Base-by-base conservation (phyloP, 441 rosid genomes). In the Aquilaria agallochum region DNA sequence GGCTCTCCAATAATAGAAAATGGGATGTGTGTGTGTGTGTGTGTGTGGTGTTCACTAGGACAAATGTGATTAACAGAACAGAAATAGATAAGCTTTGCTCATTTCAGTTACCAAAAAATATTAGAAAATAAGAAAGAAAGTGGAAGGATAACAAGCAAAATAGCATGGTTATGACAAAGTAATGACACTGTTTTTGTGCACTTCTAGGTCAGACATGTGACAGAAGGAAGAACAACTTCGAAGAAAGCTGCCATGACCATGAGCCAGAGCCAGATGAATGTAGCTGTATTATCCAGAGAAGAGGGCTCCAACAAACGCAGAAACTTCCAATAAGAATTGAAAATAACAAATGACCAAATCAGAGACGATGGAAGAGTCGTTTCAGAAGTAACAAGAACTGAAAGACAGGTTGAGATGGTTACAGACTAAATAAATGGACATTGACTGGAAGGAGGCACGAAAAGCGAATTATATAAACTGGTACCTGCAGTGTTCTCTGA, bases 361-460 rank as follows among this genome's bases (percentile, higher is more conserved):
- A 55, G 56, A 27, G 30, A 44, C 53, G 31, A 49, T 27, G 13
- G 30, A 4, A 14, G 67, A 64, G 58, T 57, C 53, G 50, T 56
- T 59, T 5, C 11, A 55, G 15, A 44, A 34, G 42, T 36, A 36
- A 55, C 42, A 49, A 45, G 15, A 42, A 59, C 27, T 36, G 32
- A 31, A 57, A 65, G 68, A 27, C 66, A 58, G 12, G 10, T 15
- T 36, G 42, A 36, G 42, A 36, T 46, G 1, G 50, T 51, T 48
- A 14, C 34, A 58, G 11, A 58, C 46, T 44, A 58, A 65, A 55
- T 11, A 65, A 36, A 2, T 40, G 14, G 42, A 27, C 11, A 15
- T 31, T 10, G 11, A 49, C 42, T 13, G 42, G 55, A 67, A 34
- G 0, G 6, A 36, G 42, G 5, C 42, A 36, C 42, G 3, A 36